phyloP scores from a whole-genome alignment of 768 basidiomycete genomes.

The Suillus fuscotomentosus region DNA sequence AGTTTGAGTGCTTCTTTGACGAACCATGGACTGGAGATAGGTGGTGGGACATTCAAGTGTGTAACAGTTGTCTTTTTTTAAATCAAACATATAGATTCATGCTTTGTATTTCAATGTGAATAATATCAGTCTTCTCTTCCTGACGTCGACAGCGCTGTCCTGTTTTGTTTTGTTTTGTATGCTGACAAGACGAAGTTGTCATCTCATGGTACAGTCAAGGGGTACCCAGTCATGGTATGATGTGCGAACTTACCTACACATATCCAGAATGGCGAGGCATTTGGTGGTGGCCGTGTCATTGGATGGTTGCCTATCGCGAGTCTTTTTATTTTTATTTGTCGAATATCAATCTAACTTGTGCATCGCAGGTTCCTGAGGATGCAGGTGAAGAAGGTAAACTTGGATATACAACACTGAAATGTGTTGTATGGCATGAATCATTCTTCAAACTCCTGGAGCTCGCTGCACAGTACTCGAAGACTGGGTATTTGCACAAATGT shows the following conservation, averaged over 20 bases:
- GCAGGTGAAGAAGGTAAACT: conserved; percentile 27
- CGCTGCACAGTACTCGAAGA: conserved; percentile 16
- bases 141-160: conserved; percentile 1
- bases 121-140: conserved; percentile 5
- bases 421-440: conserved; percentile 37
- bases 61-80: not conserved
- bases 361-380: conserved; percentile 32
- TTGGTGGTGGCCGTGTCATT: conserved; percentile 17
- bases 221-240: conserved; percentile 17
- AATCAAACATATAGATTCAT: not conserved
- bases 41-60: conserved; percentile 39
- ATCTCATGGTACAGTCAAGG: conserved; percentile 16
- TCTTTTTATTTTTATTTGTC: not conserved
- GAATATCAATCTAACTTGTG: not conserved
- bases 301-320: conserved; percentile 20
- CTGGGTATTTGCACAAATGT: conserved; percentile 25
- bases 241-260: conserved; percentile 17
- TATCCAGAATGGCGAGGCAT: conserved; percentile 14
- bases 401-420: conserved; percentile 32
- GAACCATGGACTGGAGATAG: conserved; percentile 37
- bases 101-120: not conserved
- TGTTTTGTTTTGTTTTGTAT: conserved; percentile 14
- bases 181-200: conserved; percentile 19
- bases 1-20: conserved; percentile 27
- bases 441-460: conserved; percentile 31